Conservation (phyloP, 805 yeast species). For the Ogataea polymorpha region DNA sequence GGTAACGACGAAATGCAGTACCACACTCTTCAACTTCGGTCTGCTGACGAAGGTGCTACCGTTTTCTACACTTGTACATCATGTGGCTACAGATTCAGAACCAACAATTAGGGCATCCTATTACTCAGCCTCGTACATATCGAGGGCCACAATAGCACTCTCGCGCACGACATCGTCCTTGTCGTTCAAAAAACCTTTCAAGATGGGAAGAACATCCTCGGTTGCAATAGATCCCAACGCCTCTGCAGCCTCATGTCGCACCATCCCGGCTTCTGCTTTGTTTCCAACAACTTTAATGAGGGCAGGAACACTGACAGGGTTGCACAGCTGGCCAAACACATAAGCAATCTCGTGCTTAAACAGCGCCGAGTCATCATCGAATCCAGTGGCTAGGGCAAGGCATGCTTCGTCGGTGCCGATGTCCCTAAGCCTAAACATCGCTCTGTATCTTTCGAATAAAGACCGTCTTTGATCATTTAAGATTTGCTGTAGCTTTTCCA, state of each 20-base stretch:
- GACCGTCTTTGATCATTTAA: constrained; percentile 77
- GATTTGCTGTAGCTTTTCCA: constrained; percentile 61
- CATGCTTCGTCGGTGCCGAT: constrained; percentile 92
- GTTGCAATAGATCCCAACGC: constrained; percentile 97
- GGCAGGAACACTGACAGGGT: constrained; percentile 88
- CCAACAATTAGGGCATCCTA: constrained; percentile 59
- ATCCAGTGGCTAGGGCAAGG: constrained; percentile 86
- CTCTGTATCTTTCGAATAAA: constrained; percentile 92
- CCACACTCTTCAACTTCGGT: constrained; percentile 92
- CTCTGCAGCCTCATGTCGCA: constrained; percentile 99
- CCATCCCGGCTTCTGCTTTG: constrained; percentile 91
- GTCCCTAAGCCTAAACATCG: constrained; percentile 97
- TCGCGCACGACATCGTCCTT: constrained; percentile 90
- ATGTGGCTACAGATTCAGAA: constrained; percentile 92
- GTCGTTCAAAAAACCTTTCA: constrained; percentile 75
- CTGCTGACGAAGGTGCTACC: constrained; percentile 99
- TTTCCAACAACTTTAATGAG: constrained; percentile 78
- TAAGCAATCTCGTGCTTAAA: constrained; percentile 98
- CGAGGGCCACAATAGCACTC: constrained; percentile 94
- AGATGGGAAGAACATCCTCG: constrained; percentile 88
- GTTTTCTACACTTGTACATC: constrained; percentile 94
- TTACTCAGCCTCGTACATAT: constrained; percentile 93
- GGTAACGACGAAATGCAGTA: constrained; percentile 98
- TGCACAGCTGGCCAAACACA: constrained; percentile 95
- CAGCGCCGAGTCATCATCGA: constrained; percentile 85